phyloP scores from a whole-genome alignment of 371 early-diverging fungal species.

The Cokeromyces recurvatus region DNA sequence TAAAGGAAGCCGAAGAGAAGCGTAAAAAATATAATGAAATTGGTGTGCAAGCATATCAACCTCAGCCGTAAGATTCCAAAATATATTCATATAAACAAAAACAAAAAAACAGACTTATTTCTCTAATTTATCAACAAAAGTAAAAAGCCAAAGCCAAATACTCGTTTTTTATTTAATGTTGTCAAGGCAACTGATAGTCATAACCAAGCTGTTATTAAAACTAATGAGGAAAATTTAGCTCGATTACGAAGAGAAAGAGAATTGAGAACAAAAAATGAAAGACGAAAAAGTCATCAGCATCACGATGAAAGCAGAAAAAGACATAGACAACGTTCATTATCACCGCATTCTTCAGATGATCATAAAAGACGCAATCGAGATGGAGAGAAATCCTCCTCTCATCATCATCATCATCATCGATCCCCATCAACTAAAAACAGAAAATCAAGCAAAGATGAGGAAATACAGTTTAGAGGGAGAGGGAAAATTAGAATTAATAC shows the following conservation, averaged over 20 bases:
- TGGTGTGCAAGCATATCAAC: constrained; percentile 50
- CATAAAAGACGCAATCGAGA: neutral
- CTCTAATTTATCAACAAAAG: too few relatives aligned
- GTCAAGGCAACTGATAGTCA: constrained; percentile 69
- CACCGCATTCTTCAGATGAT: too few relatives aligned
- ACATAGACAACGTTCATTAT: too few relatives aligned
- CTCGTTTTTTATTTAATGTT: constrained; percentile 64
- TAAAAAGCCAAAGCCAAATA: constrained; percentile 22
- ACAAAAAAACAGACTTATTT: neutral
- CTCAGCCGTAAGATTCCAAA: constrained; percentile 21
- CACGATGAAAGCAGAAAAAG: neutral
- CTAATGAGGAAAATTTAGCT: constrained; percentile 42
- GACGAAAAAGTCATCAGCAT: neutral
- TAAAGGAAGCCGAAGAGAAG: constrained; percentile 54
- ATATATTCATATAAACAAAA: neutral
- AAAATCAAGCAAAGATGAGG: neutral
- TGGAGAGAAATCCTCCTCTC: neutral
- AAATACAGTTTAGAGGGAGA: constrained; percentile 27
- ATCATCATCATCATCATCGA: neutral
- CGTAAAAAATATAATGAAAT: constrained; percentile 39
- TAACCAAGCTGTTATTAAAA: constrained; percentile 60
- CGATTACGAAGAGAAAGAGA: constrained; percentile 20
- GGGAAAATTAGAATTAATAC: constrained; percentile 27
- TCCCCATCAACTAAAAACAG: neutral
- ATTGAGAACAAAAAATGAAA: constrained; percentile 3